These are phyloP conservation scores for Helotiales sp. DNA, from an alignment of 2,329 filamentous ascomycete species.

Conservation along the genomic window DNA sequence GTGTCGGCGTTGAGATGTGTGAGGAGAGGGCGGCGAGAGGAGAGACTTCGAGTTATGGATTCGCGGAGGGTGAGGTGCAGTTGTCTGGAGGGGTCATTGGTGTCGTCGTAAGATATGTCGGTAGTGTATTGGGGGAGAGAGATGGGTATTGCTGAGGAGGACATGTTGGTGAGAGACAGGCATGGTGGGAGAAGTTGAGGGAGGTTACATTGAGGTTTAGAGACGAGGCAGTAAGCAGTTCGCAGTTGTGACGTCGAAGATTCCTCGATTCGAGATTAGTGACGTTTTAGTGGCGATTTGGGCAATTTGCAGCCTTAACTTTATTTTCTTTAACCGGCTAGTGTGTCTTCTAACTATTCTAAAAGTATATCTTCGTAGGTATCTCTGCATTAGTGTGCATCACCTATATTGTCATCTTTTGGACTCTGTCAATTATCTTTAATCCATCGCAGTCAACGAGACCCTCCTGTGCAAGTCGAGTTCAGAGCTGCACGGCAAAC, in stretches of 20 bases:
- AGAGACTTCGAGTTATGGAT: conserved; percentile 27
- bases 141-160: background rate
- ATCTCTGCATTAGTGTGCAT: too few relatives aligned
- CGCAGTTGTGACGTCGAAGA: background rate
- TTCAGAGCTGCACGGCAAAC: too few relatives aligned
- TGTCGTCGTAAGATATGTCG: conserved; percentile 7
- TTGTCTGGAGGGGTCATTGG: conserved; percentile 23
- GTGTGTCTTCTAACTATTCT: background rate
- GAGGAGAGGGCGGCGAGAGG: conserved; percentile 55
- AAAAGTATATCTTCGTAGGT: background rate
- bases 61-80: conserved; percentile 23
- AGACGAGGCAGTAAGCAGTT: background rate
- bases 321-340: background rate
- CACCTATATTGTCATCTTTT: too few relatives aligned
- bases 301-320: background rate
- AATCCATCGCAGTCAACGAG: too few relatives aligned
- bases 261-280: background rate
- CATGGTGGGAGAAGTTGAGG: conserved; percentile 3
- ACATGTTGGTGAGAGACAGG: background rate
- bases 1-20: conserved; percentile 71
- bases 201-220: background rate
- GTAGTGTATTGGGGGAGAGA: background rate
- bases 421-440: too few relatives aligned
- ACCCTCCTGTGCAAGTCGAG: too few relatives aligned
- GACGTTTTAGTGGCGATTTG: background rate